Base-by-base conservation (phyloP, 805 yeast species). In the Candida quercuum region DNA sequence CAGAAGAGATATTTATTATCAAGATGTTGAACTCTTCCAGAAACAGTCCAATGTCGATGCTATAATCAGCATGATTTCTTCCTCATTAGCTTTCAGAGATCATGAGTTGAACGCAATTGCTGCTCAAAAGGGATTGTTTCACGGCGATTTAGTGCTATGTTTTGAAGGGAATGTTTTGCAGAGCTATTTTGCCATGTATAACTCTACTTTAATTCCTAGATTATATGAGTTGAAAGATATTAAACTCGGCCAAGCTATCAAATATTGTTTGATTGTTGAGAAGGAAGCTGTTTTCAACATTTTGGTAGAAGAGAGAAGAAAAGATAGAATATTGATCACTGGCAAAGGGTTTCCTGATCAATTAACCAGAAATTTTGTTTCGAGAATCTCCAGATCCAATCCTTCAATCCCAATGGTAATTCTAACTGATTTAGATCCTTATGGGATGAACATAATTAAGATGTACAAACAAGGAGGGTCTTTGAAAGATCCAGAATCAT, bases 311-410 rank as follows among this genome's bases (percentile, higher is more conserved):
- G 47, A 54, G 17, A 38, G 16, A 32, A 11, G 40, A 13, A 41
- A 46, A 23, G 38, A 45, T 8, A 38, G 61, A 13, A 42, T 74
- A 2, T 15, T 76, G 1, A 54, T 82, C 8, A 80, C 87, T 0
- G 87, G 84, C 0, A 81, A 79, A 49, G 91, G 91, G 0, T 80
- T 68, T 45, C 86, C 89, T 0, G 89, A 83, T 54, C 51, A 61
- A 15, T 49, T 76, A 13, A 78, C 87, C 0, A 64, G 66, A 37
- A 39, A 44, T 11, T 76, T 80, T 45, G 48, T 76, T 1, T 39
- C 53, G 4, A 42, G 38, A 33, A 38, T 73, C 21, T 32, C 54
- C 11, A 19, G 36, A 29, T 22, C 19, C 6, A 27, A 56, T n/a
- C 54, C 58, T 2, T 28, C 39, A 1, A 45, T 62, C 1, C 64